Evolutionary conservation across 371 early-diverging fungal species (phyloP).

Genomic region (Mucor mucedo): DNA sequence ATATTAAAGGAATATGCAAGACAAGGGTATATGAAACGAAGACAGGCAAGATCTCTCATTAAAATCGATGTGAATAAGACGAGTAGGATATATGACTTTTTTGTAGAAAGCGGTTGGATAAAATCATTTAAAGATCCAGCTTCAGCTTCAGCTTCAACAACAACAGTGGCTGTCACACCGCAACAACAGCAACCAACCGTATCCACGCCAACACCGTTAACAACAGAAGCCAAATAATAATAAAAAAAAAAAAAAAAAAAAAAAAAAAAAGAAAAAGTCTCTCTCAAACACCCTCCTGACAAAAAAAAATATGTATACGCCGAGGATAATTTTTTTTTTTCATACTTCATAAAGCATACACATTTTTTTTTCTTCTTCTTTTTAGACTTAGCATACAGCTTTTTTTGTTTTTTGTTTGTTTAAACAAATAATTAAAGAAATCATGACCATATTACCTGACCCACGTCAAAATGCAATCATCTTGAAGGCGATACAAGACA

Average conservation of each 20-base stretch:
- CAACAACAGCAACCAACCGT: constrained; percentile 3
- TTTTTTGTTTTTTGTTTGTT: constrained; percentile 4
- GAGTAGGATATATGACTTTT: constrained; percentile 86
- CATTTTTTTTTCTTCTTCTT: background rate
- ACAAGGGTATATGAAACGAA: constrained; percentile 71
- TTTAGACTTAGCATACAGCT: background rate
- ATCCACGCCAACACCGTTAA: constrained; percentile 9
- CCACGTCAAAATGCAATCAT: constrained; percentile 9
- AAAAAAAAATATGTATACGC: background rate
- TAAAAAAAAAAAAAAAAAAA: constrained; percentile 1
- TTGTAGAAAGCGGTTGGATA: constrained; percentile 91
- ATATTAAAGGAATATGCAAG: constrained; percentile 83
- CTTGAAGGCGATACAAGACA: constrained; percentile 2
- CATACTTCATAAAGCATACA: background rate
- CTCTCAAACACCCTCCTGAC: no score
- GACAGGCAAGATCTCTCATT: constrained; percentile 79
- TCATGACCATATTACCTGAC: constrained; percentile 9
- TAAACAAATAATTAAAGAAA: background rate
- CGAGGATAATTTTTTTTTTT: constrained; percentile 11
- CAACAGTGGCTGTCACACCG: background rate
- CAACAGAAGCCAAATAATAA: constrained; percentile 12
- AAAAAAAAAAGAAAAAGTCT: no score
- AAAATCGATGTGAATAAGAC: constrained; percentile 92
- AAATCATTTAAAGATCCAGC: constrained; percentile 47
- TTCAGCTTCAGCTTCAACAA: background rate